A percentile compares a stretch with the other conserved stretches of the same genome.
phyloP scores from a whole-genome alignment of 768 basidiomycete genomes.

The Mycena olivaceomarginata region DNA sequence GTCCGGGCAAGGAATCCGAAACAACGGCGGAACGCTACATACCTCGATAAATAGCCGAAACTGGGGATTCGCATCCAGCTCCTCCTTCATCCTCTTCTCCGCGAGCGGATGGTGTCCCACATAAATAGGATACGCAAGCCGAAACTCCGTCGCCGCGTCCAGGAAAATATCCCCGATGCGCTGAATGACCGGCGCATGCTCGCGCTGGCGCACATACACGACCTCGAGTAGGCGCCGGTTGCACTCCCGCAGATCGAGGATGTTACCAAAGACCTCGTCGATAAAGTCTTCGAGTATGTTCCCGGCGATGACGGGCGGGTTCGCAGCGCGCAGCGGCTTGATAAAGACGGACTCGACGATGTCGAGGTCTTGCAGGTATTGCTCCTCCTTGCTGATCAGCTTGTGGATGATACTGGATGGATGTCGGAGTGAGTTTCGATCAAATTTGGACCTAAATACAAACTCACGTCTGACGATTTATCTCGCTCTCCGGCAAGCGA shows the following conservation, averaged over 20 bases:
- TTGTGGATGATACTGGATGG: conserved; percentile 83
- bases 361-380: conserved; percentile 92
- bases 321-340: conserved; percentile 67
- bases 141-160: conserved; percentile 91
- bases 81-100: conserved; percentile 92
- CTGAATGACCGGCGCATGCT: conserved; percentile 89
- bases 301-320: conserved; percentile 66
- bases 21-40: conserved; percentile 49
- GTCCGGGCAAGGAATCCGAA: not conserved
- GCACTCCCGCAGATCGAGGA: conserved; percentile 90
- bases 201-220: conserved; percentile 90
- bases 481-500: conserved; percentile 85
- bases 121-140: conserved; percentile 90
- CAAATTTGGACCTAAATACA: not conserved
- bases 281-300: conserved; percentile 87
- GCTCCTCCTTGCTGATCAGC: conserved; percentile 91
- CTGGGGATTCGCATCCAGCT: conserved; percentile 86
- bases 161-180: conserved; percentile 94
- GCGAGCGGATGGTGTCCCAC: conserved; percentile 90
- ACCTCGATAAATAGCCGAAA: conserved; percentile 94
- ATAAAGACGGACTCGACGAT: conserved; percentile 83
- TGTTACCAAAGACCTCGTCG: conserved; percentile 93
- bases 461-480: conserved; percentile 85
- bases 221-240: conserved; percentile 90
- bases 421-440: conserved; percentile 43